phyloP scores from a whole-genome alignment of 352 stramenopile species.

The Saprolegnia parasitica region DNA sequence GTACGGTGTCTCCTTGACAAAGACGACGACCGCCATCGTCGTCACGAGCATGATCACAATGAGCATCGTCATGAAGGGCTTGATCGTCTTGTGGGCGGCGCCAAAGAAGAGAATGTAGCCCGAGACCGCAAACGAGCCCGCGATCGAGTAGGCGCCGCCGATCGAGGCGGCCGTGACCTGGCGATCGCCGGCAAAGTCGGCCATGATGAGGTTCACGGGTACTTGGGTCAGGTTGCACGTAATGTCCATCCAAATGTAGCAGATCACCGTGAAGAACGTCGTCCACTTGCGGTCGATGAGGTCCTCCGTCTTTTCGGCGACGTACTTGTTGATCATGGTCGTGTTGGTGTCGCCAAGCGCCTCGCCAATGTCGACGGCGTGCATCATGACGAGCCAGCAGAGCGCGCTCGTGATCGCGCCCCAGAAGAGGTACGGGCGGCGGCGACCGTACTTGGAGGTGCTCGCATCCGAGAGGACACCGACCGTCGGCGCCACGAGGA shows the following conservation, averaged over 20 bases:
- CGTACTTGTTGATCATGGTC: neutral
- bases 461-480: conserved; percentile 42
- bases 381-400: conserved; percentile 52
- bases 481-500: conserved; percentile 45
- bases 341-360: conserved; percentile 44
- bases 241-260: conserved; percentile 63
- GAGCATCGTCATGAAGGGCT: conserved; percentile 54
- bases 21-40: conserved; percentile 34
- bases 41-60: conserved; percentile 37
- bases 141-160: conserved; percentile 43
- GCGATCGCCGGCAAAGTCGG: conserved; percentile 50
- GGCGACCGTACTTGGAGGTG: conserved; percentile 37
- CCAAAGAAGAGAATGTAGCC: conserved; percentile 50
- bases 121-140: conserved; percentile 44
- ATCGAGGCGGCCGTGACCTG: conserved; percentile 45
- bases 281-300: conserved; percentile 41
- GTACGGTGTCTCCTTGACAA: conserved; percentile 35
- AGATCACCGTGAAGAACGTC: conserved; percentile 43
- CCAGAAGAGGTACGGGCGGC: conserved; percentile 38
- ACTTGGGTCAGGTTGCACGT: conserved; percentile 48
- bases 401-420: conserved; percentile 36
- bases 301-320: neutral
- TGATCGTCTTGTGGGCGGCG: conserved; percentile 43
- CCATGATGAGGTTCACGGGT: conserved; percentile 44
- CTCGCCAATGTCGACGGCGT: conserved; percentile 43